Evolutionary conservation across 169 alveolate species (phyloP), one percentile per base, ranked within the genome.

Genomic region (Plasmodium adleri): DNA sequence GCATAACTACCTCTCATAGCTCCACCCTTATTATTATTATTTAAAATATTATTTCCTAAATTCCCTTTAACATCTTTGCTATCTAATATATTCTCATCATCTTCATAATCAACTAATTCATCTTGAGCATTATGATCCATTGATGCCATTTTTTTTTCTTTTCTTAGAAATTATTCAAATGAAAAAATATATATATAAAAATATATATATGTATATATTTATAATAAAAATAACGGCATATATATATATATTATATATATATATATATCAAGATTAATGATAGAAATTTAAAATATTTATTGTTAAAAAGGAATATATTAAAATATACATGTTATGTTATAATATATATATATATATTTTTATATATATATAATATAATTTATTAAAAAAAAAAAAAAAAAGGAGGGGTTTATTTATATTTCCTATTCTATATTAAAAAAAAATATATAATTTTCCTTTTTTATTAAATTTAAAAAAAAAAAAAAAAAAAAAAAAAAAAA

Each of bases 1-100:
- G 96, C 97, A 88, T 96, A 96, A 66, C 96, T 96, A 13, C 98
- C 97, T 26, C 97, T 95, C 94, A 95, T 95, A 28, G 95, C 93
- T 12, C 95, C 96, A 62, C 88, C 92, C 52, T 93, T 93, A 26
- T 54, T 75, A 50, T 85, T 93, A 12, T 92, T 86, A 22, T 88
- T 94, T 39, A 94, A 92, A 68, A 92, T 88, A 28, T 88, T 90
- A 60, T 32, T 24, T 59, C 59, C 85, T 26, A 70, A 58, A 47
- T 12, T 70, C 17, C 85, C 85, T 49, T 83, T 83, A 2, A 88
- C 94, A 32, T 85, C 93, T 86, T 75, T 88, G 9, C 93, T 83
- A 47, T 93, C 74, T 50, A 91, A 70, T 28, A 88, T 88, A 56
- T 88, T 91, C 22, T 94, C 95, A 91, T 94, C 94, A 86, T 94